Percentiles rank a stretch among this genome's conserved stretches.
Conservation (phyloP, 2,329 filamentous ascomycete genomes). For the Fusarium sp. region DNA sequence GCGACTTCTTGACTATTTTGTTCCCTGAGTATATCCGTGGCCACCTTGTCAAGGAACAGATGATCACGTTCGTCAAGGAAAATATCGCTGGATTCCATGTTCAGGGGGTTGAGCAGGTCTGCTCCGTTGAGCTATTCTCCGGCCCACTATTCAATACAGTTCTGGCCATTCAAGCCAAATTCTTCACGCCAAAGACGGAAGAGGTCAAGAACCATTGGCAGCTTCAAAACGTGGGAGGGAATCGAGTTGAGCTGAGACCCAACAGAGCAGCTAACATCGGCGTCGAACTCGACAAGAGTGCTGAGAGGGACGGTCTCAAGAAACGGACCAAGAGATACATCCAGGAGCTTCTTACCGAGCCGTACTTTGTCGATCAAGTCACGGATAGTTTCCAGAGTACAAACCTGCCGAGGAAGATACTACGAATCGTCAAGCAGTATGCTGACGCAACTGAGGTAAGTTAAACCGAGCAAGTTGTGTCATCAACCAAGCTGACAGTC, state of each 20-base stretch:
- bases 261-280: slow-evolving; percentile 64
- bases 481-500: slow-evolving; percentile 28
- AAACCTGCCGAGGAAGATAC: slow-evolving; percentile 60
- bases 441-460: slow-evolving; percentile 61
- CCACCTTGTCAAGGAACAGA: slow-evolving; percentile 65
- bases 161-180: slow-evolving; percentile 63
- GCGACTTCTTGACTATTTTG: slow-evolving; percentile 65
- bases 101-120: slow-evolving; percentile 57
- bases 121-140: slow-evolving; percentile 63
- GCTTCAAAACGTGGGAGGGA: slow-evolving; percentile 53
- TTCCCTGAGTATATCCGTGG: slow-evolving; percentile 66
- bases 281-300: slow-evolving; percentile 59
- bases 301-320: slow-evolving; percentile 61
- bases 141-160: slow-evolving; percentile 60
- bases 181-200: slow-evolving; percentile 63
- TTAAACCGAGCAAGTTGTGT: slow-evolving; percentile 25
- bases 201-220: slow-evolving; percentile 68
- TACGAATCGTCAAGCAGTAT: slow-evolving; percentile 64
- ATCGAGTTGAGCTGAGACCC: slow-evolving; percentile 58
- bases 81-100: slow-evolving; percentile 62
- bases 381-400: slow-evolving; percentile 63
- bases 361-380: slow-evolving; percentile 63
- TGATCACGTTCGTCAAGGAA: slow-evolving; percentile 62
- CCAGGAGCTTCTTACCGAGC: slow-evolving; percentile 62
- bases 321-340: slow-evolving; percentile 64